Conservation (phyloP, 768 basidiomycete genomes). For the Agaricus subrufescens region DNA sequence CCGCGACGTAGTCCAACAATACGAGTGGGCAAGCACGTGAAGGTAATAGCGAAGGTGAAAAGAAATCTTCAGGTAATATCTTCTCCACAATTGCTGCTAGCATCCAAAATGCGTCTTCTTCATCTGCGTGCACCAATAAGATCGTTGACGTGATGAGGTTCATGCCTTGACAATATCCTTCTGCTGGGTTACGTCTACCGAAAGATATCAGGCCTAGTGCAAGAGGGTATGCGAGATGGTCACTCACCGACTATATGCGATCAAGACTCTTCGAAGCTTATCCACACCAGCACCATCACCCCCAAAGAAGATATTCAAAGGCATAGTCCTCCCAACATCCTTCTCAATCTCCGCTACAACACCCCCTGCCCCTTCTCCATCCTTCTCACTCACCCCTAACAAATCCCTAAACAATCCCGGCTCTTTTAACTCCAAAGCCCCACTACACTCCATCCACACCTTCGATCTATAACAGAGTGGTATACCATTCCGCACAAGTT, state of each 20-base stretch:
- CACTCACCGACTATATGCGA: conserved; percentile 86
- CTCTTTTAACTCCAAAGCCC: conserved; percentile 86
- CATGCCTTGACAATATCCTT: conserved; percentile 96
- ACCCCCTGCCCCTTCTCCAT: conserved; percentile 37
- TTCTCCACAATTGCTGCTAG: conserved; percentile 85
- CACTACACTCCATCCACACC: conserved; percentile 92
- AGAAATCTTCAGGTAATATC: conserved; percentile 89
- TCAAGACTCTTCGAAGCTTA: conserved; percentile 85
- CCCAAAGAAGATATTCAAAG: conserved; percentile 93
- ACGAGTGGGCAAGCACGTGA: conserved; percentile 94
- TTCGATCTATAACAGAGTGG: conserved; percentile 85
- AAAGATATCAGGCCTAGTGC: conserved; percentile 1
- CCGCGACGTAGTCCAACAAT: conserved; percentile 81
- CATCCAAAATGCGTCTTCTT: conserved; percentile 98
- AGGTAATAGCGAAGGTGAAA: conserved; percentile 86
- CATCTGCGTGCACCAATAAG: conserved; percentile 87
- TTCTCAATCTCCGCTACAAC: conserved; percentile 89
- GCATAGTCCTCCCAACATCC: conserved; percentile 90
- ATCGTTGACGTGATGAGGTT: conserved; percentile 94
- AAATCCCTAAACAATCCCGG: conserved; percentile 89
- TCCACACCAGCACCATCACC: conserved; percentile 93
- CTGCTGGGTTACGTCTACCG: conserved; percentile 78
- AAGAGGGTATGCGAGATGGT: not conserved
- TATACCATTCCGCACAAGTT: conserved; percentile 79
- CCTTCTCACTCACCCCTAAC: conserved; percentile 41